Evolutionary conservation across 495 filamentous ascomycete genomes (phyloP).

Genomic region (Astrocystis sublimbata): DNA sequence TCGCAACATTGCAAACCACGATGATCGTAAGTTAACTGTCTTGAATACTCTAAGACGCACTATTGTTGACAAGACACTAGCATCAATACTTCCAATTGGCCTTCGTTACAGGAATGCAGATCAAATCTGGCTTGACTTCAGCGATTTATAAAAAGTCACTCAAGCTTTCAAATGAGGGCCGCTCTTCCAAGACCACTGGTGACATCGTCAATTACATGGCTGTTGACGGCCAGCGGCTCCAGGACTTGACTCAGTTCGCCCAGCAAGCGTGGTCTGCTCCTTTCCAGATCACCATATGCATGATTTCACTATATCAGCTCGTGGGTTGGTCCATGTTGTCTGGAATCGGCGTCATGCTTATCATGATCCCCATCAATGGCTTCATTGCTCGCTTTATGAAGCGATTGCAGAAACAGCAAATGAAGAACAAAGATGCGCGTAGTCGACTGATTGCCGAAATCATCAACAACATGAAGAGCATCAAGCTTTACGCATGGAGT

Average conservation of each 20-base stretch:
- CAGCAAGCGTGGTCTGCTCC: conserved; percentile 95
- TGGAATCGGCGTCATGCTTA: conserved; percentile 92
- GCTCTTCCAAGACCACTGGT: conserved; percentile 87
- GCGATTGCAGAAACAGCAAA: conserved; percentile 88
- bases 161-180: conserved; percentile 88
- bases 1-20: conserved; percentile 78
- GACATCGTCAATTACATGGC: conserved; percentile 99
- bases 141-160: conserved; percentile 91
- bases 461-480: conserved; percentile 98
- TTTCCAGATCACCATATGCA: conserved; percentile 93
- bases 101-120: conserved; percentile 94
- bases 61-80: conserved; percentile 48
- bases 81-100: conserved; percentile 97
- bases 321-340: conserved; percentile 93
- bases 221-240: conserved; percentile 90
- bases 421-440: conserved; percentile 98
- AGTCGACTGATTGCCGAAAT: conserved; percentile 96
- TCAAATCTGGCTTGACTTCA: conserved; percentile 85
- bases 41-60: background rate
- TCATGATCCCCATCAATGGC: conserved; percentile 97
- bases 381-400: conserved; percentile 93
- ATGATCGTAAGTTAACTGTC: conserved; percentile 41
- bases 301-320: conserved; percentile 92
- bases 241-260: conserved; percentile 93
- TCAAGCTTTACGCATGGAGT: conserved; percentile 98